Evolutionary conservation across 352 stramenopile species (phyloP), one percentile per base, ranked within the genome.

Genomic region (Pythium phragmitis): DNA sequence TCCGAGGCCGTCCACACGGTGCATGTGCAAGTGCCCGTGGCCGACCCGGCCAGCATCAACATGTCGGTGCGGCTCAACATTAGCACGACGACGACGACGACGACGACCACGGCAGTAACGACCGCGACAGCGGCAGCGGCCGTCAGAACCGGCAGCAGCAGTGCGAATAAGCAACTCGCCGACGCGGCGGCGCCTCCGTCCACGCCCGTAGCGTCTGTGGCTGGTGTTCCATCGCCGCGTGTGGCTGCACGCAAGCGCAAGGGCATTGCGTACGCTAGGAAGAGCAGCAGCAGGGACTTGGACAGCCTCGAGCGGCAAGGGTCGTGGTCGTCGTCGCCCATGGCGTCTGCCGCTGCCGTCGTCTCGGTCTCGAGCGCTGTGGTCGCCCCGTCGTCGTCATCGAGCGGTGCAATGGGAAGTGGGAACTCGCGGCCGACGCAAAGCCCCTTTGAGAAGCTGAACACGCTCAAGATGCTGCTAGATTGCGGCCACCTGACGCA

Each of bases 391-490:
- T 58, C 57, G 14, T 42, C 57, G 23, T 60, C 42, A 13, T 60
- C 54, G 4, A 34, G 39, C 34, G 23, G 26, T 21, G 47, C 33
- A 43, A 36, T 47, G 2, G 56, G 17, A 13, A 42, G 58, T n/a
- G n/a, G 49, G 11, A 28, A 36, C 4, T 42, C 43, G 30, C 60
- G 67, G 2, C 34, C 34, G 4, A n/a, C 39, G 26, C 73, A 64
- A 45, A 90, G 78, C 48, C 80, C 84, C 6, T 94, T 94, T 60
- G 85, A 94, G 60, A 94, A 94, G 67, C 77, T 94, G 11, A 92
- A 94, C 59, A 94, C 85, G 41, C 72, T 94, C 34, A 92, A 94
- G 73, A 68, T 92, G 52, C 64, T 94, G 12, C 65, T 92, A 23
- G 85, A 92, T 64, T 88, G 79, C 30, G 85, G 85, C 8, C 85